Evolutionary conservation across 2,329 filamentous ascomycete genomes (phyloP).

Genomic region (Tricladium varicosporioides): DNA sequence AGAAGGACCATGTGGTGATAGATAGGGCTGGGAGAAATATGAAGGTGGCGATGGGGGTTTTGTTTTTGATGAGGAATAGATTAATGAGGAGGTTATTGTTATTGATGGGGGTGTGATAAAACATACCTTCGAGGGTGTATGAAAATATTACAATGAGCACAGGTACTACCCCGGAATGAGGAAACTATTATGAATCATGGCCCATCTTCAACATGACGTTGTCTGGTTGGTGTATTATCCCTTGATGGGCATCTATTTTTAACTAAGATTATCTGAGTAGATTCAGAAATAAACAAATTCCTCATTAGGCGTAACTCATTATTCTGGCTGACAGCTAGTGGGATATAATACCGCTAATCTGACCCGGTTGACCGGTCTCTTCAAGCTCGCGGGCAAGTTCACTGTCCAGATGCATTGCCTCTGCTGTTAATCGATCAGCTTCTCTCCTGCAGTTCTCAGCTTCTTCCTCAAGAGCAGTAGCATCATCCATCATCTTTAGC

Average conservation of each 20-base stretch:
- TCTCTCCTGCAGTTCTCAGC: constrained; percentile 24
- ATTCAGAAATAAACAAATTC: not conserved
- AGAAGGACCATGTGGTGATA: constrained; percentile 48
- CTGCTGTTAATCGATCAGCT: constrained; percentile 24
- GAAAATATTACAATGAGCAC: not conserved
- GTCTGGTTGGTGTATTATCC: too few species aligned
- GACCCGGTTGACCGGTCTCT: constrained; percentile 5
- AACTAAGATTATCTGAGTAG: too few species aligned
- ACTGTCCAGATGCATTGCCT: constrained; percentile 25
- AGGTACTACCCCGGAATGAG: too few species aligned
- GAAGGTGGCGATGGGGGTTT: constrained; percentile 53
- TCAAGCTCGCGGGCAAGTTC: constrained; percentile 28
- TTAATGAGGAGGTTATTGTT: constrained; percentile 39
- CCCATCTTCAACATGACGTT: not conserved
- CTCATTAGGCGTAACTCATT: not conserved
- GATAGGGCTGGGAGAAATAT: constrained; percentile 47
- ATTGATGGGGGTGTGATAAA: constrained; percentile 49
- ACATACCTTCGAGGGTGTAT: constrained; percentile 1
- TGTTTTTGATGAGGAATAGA: constrained; percentile 47
- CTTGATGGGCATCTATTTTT: too few species aligned
- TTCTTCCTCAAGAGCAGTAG: constrained; percentile 24
- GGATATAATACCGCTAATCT: constrained; percentile 8
- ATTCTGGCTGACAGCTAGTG: not conserved
- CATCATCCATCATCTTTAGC: constrained; percentile 17
- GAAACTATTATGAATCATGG: not conserved